A percentile compares a stretch with the other conserved stretches of the same genome.
Conservation (phyloP, 352 stramenopile species). For the Pythium folliculosum region DNA sequence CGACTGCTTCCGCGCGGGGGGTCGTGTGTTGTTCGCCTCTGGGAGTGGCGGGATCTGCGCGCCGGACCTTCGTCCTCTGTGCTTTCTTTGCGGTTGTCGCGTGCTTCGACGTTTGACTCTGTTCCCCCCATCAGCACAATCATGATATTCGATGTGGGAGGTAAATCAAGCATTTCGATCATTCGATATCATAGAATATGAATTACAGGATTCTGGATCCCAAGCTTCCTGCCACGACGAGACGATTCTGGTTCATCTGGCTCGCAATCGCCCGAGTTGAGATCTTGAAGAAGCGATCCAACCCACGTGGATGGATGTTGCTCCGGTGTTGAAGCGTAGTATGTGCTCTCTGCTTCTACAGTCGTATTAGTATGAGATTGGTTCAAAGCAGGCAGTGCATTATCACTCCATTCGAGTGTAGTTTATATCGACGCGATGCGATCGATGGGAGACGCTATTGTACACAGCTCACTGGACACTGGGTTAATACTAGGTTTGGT, state of each 20-base stretch:
- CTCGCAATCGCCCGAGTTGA: not conserved
- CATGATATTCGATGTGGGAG: conserved; percentile 16
- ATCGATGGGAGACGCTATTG: conserved; percentile 7
- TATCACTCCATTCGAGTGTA: not conserved
- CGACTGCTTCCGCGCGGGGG: conserved; percentile 1
- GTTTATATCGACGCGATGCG: not conserved
- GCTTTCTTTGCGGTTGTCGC: conserved; percentile 12
- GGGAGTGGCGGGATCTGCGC: too few species aligned
- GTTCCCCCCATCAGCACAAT: conserved; percentile 19
- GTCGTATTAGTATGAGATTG: too few species aligned
- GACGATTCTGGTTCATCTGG: conserved; percentile 12
- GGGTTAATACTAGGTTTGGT: not conserved
- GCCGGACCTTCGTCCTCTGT: not conserved
- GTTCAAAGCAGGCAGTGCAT: not conserved
- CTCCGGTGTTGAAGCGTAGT: not conserved
- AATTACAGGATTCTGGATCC: too few species aligned
- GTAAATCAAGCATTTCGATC: conserved; percentile 9
- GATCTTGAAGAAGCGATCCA: conserved; percentile 1
- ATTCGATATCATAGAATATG: too few species aligned
- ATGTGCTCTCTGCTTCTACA: not conserved
- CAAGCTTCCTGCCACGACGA: not conserved
- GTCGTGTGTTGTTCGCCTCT: not conserved
- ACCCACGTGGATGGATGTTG: not conserved
- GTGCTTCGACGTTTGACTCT: conserved; percentile 26
- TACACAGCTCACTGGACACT: conserved; percentile 1